These are phyloP conservation scores for Solanum aculeatissimum DNA, from an alignment of 305 asterid genomes.

Conservation along the genomic window DNA sequence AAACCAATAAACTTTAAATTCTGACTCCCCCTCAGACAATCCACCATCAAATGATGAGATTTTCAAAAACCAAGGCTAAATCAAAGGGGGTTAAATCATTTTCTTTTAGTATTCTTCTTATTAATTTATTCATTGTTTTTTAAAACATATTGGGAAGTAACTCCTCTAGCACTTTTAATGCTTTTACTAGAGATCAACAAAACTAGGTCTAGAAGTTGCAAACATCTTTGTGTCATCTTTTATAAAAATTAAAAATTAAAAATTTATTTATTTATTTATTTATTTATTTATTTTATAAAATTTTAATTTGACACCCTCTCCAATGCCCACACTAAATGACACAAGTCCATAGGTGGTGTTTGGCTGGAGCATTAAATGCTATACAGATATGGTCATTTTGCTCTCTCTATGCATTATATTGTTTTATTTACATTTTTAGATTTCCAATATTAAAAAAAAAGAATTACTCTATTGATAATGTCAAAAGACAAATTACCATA, in stretches of 20 bases:
- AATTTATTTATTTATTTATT: not conserved
- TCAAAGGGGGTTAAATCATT: slow-evolving; percentile 25
- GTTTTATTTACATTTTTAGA: slow-evolving; percentile 10
- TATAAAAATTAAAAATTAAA: not conserved
- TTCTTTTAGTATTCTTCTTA: slow-evolving; percentile 5
- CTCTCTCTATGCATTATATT: not conserved
- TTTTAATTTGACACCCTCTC: slow-evolving; percentile 19
- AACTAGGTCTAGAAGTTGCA: slow-evolving; percentile 17
- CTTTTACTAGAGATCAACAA: slow-evolving; percentile 13
- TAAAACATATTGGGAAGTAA: slow-evolving; percentile 26
- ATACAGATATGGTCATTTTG: slow-evolving; percentile 5
- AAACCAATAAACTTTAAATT: not conserved
- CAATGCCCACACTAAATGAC: slow-evolving; percentile 18
- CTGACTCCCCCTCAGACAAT: rapidly evolving
- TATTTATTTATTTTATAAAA: not conserved
- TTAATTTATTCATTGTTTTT: not conserved
- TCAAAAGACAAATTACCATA: not conserved
- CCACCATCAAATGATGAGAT: not conserved
- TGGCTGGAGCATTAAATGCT: slow-evolving; percentile 29
- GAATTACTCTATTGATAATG: not conserved
- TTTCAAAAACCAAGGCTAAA: slow-evolving; percentile 72
- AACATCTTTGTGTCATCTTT: slow-evolving; percentile 7
- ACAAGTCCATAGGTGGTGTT: slow-evolving; percentile 21
- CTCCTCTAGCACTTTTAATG: slow-evolving; percentile 34
- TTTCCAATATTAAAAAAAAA: not conserved